Evolutionary conservation across 208 protist genomes (phyloP).

Genomic region (Leishmania turanica): DNA sequence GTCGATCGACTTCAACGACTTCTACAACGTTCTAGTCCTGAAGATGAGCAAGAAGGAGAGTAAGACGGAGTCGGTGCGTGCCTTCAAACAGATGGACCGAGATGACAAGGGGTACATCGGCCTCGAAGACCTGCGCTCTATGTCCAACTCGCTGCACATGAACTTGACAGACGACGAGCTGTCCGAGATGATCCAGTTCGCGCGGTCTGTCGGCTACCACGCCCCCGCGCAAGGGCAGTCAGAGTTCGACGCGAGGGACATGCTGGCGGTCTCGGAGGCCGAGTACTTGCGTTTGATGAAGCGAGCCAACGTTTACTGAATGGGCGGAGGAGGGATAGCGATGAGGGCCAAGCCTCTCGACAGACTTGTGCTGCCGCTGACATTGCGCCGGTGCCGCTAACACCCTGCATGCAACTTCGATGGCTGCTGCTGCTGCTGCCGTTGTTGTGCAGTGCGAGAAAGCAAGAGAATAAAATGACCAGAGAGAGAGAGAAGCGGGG

Average conservation of each 20-base stretch:
- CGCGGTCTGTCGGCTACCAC: constrained; percentile 59
- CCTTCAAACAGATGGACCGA: constrained; percentile 94
- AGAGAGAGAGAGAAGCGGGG: not conserved
- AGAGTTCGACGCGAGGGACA: constrained; percentile 68
- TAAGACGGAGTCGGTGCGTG: constrained; percentile 85
- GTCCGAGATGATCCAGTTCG: constrained; percentile 96
- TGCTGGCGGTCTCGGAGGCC: constrained; percentile 85
- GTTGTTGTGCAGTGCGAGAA: not conserved
- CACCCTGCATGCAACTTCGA: not conserved
- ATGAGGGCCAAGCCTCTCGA: not conserved
- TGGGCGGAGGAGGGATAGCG: not conserved
- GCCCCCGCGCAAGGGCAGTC: constrained; percentile 30
- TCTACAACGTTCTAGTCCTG: constrained; percentile 80
- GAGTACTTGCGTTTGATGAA: constrained; percentile 98
- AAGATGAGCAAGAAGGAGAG: constrained; percentile 88
- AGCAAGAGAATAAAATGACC: too few relatives aligned
- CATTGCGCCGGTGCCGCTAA: not conserved
- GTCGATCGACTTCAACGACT: constrained; percentile 93
- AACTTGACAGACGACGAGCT: constrained; percentile 97
- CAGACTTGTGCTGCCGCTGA: not conserved
- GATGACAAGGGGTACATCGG: constrained; percentile 93
- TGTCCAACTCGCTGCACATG: constrained; percentile 91
- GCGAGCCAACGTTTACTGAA: constrained; percentile 88
- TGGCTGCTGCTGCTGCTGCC: not conserved
- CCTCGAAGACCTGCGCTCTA: constrained; percentile 95